Conservation (phyloP, 2,329 filamentous ascomycete genomes). For the Microsporum canis region DNA sequence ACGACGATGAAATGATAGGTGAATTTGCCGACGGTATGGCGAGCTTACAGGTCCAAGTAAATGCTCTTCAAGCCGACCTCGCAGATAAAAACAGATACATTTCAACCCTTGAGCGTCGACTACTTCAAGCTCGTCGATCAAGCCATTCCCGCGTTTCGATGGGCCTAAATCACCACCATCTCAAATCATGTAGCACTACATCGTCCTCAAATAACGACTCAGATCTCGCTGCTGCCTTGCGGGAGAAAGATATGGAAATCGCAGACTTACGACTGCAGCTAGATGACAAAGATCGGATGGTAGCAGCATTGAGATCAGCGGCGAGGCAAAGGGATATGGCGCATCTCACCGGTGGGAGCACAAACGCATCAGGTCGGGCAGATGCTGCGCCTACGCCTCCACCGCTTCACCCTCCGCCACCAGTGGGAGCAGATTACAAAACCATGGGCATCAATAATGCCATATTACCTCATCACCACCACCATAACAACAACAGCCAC, state of each 20-base stretch:
- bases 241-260: slow-evolving; percentile 88
- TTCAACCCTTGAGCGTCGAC: slow-evolving; percentile 77
- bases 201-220: slow-evolving; percentile 69
- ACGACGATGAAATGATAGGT: slow-evolving; percentile 64
- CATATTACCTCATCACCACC: slow-evolving; percentile 1
- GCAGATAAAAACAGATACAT: slow-evolving; percentile 97
- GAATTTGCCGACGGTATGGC: slow-evolving; percentile 82
- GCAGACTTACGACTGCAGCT: slow-evolving; percentile 76
- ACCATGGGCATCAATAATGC: slow-evolving; percentile 2
- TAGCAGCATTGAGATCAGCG: slow-evolving; percentile 71
- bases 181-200: slow-evolving; percentile 37
- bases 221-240: slow-evolving; percentile 58
- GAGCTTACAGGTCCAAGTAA: slow-evolving; percentile 70
- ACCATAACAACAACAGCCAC: slow-evolving; percentile 19
- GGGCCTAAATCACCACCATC: slow-evolving; percentile 47
- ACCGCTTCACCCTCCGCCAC: slow-evolving; percentile 1
- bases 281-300: slow-evolving; percentile 92
- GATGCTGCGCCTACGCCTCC: slow-evolving; percentile 18
- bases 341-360: slow-evolving; percentile 41
- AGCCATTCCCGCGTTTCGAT: slow-evolving; percentile 81
- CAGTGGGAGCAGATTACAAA: slow-evolving; percentile 4
- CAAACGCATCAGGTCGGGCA: slow-evolving; percentile 22
- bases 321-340: slow-evolving; percentile 76
- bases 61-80: slow-evolving; percentile 85
- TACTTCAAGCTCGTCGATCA: slow-evolving; percentile 78